Base-by-base conservation (phyloP, 257 asterid genomes). In the Nyctanthes arbortristis region DNA sequence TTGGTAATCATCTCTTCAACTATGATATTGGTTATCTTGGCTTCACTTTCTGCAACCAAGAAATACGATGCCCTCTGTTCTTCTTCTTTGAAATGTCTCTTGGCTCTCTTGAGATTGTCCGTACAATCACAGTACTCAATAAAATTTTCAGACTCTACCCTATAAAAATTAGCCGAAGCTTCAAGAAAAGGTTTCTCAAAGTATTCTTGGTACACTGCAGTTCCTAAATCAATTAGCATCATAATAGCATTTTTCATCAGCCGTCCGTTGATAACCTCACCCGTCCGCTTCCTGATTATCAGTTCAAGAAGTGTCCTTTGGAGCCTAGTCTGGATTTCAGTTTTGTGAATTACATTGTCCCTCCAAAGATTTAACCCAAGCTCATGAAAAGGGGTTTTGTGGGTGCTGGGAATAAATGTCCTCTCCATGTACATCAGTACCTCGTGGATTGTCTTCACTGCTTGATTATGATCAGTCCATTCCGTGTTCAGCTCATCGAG, bases 341-440 rank as follows among this genome's bases (percentile, higher is more conserved):
- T 82, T 1, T 90, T 87, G 69, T 82, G 97, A 71, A 92, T 78
- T 24, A 92, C 90, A 64, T 78, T 79, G 78, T 89, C 96, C 70
- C 94, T 79, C 97, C 96, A 92, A 37, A 92, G 88, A 75, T 87
- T 89, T 47, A 92, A 87, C 67, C 97, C 97, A 52, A 92, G 96
- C 78, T 92, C 97, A 71, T 92, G 87, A 70, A 92, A 92, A 16
- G 89, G 84, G 66, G 84, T 88, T 76, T 88, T 89, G 71, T 79
- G 87, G 70, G 80, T 79, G 83, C 89, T 86, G 1, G 88, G 90
- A 56, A 89, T 82, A 70, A 89, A 91, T 67, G 96, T 91, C 65
- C 97, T n/a, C n/a, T n/a, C n/a, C n/a, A n/a, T n/a, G n/a, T n/a
- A n/a, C n/a, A n/a, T n/a, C n/a, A n/a, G n/a, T n/a, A n/a, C n/a